Conservation (phyloP, 2,329 filamentous ascomycete genomes). For the Phyllosticta citriasiana region DNA sequence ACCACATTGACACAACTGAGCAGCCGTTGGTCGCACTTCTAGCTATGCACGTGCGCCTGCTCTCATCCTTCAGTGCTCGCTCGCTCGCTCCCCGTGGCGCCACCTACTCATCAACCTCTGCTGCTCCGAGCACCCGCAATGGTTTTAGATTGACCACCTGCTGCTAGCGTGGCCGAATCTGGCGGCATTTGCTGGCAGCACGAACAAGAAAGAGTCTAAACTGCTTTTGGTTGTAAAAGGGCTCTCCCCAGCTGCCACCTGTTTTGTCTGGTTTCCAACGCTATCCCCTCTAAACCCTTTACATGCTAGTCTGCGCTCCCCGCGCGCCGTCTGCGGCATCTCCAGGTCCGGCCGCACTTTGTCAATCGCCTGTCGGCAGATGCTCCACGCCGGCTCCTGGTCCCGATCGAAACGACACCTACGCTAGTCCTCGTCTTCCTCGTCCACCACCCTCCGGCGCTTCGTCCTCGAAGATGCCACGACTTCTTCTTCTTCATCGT, state of each 20-base stretch:
- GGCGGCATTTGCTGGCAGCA: too few relatives aligned
- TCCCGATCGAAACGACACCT: neutral
- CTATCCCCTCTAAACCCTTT: neutral
- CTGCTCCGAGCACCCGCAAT: too few relatives aligned
- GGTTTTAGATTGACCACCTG: too few relatives aligned
- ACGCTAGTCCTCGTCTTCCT: slow-evolving; percentile 36
- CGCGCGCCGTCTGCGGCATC: neutral
- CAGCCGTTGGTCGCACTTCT: too few relatives aligned
- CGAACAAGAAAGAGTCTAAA: too few relatives aligned
- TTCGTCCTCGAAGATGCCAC: slow-evolving; percentile 24
- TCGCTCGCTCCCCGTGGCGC: too few relatives aligned
- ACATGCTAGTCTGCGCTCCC: neutral
- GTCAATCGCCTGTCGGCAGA: neutral
- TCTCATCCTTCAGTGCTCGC: too few relatives aligned
- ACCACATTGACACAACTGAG: too few relatives aligned
- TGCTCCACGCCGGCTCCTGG: neutral
- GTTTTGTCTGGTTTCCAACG: neutral
- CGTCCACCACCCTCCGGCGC: slow-evolving; percentile 35
- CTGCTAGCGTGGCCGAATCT: too few relatives aligned
- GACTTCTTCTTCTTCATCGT: slow-evolving; percentile 28
- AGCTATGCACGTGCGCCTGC: too few relatives aligned
- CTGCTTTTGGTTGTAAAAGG: too few relatives aligned
- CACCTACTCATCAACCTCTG: too few relatives aligned
- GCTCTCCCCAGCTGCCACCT: neutral
- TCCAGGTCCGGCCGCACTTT: neutral